Conservation (phyloP, 2,329 filamentous ascomycete genomes). For the Chaetomiaceae sp. region DNA sequence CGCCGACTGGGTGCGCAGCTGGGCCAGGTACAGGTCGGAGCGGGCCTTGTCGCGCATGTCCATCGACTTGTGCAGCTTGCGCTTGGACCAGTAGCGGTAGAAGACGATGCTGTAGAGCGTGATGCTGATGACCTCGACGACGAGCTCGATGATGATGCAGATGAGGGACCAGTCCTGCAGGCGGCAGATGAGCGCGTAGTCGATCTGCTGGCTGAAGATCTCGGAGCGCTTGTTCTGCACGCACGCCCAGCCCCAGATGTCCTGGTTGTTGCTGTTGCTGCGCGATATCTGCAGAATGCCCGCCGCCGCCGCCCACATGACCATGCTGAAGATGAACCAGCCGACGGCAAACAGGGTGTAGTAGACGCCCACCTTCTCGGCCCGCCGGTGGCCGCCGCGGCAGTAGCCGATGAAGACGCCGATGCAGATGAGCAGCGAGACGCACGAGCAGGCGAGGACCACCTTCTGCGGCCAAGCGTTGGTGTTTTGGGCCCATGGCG, state of each 20-base stretch:
- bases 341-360: conserved; percentile 91
- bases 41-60: conserved; percentile 89
- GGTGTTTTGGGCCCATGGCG: conserved; percentile 77
- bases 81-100: conserved; percentile 97
- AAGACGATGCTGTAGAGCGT: conserved; percentile 90
- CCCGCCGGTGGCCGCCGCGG: conserved; percentile 79
- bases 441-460: conserved; percentile 70
- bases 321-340: conserved; percentile 88
- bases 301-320: conserved; percentile 88
- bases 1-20: conserved; percentile 78
- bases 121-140: conserved; percentile 88
- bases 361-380: conserved; percentile 91
- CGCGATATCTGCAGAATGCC: conserved; percentile 77
- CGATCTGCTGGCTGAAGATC: conserved; percentile 73
- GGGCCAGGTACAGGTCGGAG: conserved; percentile 89
- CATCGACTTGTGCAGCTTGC: conserved; percentile 94
- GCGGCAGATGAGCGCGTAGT: conserved; percentile 88
- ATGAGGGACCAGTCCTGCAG: conserved; percentile 91
- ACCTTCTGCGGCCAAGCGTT: conserved; percentile 86
- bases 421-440: conserved; percentile 77
- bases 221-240: conserved; percentile 77
- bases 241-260: conserved; percentile 99
- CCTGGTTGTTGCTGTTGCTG: conserved; percentile 69
- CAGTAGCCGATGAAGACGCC: conserved; percentile 81
- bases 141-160: conserved; percentile 95